A percentile compares a stretch with the other conserved stretches of the same genome.
These are phyloP conservation scores for Salix purpurea DNA, from an alignment of 345 rosid species.

Conservation along the genomic window DNA sequence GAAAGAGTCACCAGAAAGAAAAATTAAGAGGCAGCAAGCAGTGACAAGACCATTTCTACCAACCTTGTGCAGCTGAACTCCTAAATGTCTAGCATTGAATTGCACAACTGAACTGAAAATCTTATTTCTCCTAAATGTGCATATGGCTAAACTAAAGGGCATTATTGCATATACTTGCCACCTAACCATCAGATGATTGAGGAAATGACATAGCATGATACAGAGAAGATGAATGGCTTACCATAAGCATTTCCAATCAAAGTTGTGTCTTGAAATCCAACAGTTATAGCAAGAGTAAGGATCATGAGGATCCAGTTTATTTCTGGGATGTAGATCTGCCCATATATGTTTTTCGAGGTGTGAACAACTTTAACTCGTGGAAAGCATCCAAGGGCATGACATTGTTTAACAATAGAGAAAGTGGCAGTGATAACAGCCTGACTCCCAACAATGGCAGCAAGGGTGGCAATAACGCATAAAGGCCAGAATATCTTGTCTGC, in stretches of 20 bases:
- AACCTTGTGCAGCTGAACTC: neutral
- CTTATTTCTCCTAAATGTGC: neutral
- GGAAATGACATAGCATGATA: neutral
- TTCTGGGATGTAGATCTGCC: slow-evolving; percentile 94
- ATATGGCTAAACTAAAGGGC: neutral
- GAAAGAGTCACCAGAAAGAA: neutral
- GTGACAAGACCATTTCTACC: neutral
- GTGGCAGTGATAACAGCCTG: slow-evolving; percentile 88
- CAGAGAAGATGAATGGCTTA: slow-evolving; percentile 23
- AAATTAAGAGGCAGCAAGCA: slow-evolving; percentile 1
- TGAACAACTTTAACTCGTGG: slow-evolving; percentile 94
- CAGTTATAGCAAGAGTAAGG: slow-evolving; percentile 71
- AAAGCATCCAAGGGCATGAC: slow-evolving; percentile 93
- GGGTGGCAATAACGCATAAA: slow-evolving; percentile 80
- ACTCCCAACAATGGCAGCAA: slow-evolving; percentile 88
- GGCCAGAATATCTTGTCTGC: slow-evolving; percentile 85
- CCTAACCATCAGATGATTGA: neutral
- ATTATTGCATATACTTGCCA: neutral
- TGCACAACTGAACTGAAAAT: neutral
- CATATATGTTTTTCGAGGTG: slow-evolving; percentile 73
- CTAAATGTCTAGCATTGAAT: neutral
- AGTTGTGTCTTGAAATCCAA: slow-evolving; percentile 74
- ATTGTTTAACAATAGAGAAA: slow-evolving; percentile 83
- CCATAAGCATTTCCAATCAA: slow-evolving; percentile 93
- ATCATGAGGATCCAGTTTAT: slow-evolving; percentile 96